Evolutionary conservation across 495 filamentous ascomycete genomes (phyloP).

Genomic region (Podospora appendiculata): DNA sequence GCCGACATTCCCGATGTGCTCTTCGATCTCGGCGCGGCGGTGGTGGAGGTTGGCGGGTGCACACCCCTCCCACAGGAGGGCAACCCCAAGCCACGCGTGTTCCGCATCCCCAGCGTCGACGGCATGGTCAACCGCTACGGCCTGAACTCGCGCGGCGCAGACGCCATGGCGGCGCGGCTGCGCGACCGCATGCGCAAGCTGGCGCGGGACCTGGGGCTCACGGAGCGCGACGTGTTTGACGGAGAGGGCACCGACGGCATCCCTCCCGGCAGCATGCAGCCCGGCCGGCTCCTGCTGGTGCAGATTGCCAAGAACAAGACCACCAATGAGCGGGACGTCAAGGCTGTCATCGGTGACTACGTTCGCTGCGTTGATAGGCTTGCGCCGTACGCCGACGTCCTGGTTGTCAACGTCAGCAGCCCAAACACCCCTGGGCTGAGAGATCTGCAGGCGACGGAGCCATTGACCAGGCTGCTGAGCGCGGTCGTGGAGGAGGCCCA

Average conservation of each 20-base stretch:
- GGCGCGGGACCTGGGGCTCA: conserved; percentile 60
- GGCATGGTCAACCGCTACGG: conserved; percentile 94
- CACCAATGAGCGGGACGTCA: conserved; percentile 75
- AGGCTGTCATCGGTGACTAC: conserved; percentile 78
- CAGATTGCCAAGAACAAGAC: conserved; percentile 96
- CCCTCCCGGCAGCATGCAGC: conserved; percentile 63
- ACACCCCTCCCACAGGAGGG: conserved; percentile 80
- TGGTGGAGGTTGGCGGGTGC: conserved; percentile 87
- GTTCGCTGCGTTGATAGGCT: conserved; percentile 75
- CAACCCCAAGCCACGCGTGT: conserved; percentile 81
- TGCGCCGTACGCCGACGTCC: conserved; percentile 80
- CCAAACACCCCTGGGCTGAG: conserved; percentile 92
- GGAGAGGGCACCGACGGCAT: conserved; percentile 53
- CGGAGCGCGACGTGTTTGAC: conserved; percentile 64
- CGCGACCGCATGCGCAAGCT: conserved; percentile 70
- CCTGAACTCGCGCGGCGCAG: conserved; percentile 83
- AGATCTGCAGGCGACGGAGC: conserved; percentile 71
- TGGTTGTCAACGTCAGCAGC: conserved; percentile 94
- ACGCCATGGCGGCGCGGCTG: conserved; percentile 71
- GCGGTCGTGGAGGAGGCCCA: conserved; percentile 76
- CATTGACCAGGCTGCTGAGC: conserved; percentile 67
- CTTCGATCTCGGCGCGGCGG: conserved; percentile 68
- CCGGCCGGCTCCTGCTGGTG: conserved; percentile 75
- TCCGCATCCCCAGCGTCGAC: conserved; percentile 70
- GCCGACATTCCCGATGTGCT: conserved; percentile 78